Evolutionary conservation across 2,329 filamentous ascomycete genomes (phyloP), one percentile per base, ranked within the genome.

Genomic region (Neonectria coccinea): DNA sequence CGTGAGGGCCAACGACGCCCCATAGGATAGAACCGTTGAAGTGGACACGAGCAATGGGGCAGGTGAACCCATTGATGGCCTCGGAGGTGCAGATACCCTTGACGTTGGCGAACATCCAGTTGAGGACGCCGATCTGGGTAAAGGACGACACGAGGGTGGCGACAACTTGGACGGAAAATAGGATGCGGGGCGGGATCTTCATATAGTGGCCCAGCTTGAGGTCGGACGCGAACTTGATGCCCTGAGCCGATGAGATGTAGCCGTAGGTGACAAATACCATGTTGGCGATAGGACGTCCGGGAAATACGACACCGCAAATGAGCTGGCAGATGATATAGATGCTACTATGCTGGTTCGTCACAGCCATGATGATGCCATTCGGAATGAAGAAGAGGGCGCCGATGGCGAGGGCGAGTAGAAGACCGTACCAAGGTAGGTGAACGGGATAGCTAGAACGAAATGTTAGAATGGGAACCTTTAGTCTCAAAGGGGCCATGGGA

Each of bases 211-310:
- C 93, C 0, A 97, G 86, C 78, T 97, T 97, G 55, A 97, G 85
- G 76, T 97, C 93, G 2, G 92, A 90, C 1, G 92, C 91, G 75
- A 97, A 97, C 75, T 97, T 96, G 77, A 97, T 91, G 29, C 93
- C 93, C 80, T 97, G 93, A 0, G 92, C 92, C 0, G 92, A 94
- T 5, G 92, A 94, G 74, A 96, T 96, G 79, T 96, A 97, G 66
- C 92, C 93, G 76, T 96, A 97, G 0, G 92, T 96, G 52, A 95
- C 92, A 73, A 97, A 97, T 39, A 97, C 92, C 93, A 97, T 97
- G 78, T 97, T 96, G 55, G 93, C 93, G 11, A 97, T 92, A 1
- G 93, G 93, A 1, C 91, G 90, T 29, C 93, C 93, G 1, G 93
- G 93, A 76, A 97, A 97, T 16, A 93, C 84, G 55, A 87, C 89